Evolutionary conservation across 352 stramenopile genomes (phyloP).

Genomic region (Globisporangium parvum): DNA sequence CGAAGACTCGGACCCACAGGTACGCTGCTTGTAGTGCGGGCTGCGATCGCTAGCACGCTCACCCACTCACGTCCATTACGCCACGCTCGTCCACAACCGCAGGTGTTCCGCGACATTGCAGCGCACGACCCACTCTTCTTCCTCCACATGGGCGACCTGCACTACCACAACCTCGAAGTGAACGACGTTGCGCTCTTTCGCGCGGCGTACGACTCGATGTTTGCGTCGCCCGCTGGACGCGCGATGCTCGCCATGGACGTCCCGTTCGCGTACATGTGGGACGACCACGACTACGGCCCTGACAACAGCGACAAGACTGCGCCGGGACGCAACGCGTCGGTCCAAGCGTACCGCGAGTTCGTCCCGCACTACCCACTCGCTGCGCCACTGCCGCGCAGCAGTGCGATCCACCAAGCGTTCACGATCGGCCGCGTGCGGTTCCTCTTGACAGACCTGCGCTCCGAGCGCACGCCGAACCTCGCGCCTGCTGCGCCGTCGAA

Average conservation of each 20-base stretch:
- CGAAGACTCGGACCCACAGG: constrained; percentile 60
- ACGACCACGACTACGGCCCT: constrained; percentile 87
- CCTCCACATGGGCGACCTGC: constrained; percentile 85
- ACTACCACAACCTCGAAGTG: constrained; percentile 80
- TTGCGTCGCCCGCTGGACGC: constrained; percentile 54
- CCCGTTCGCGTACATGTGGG: constrained; percentile 88
- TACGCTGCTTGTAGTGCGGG: not conserved
- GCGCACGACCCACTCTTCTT: constrained; percentile 75
- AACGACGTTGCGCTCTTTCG: constrained; percentile 61
- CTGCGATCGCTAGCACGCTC: too few relatives aligned
- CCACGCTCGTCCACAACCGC: not conserved
- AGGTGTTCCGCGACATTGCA: constrained; percentile 59
- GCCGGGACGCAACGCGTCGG: constrained; percentile 55
- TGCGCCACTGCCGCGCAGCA: not conserved
- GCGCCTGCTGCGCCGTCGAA: constrained; percentile 64
- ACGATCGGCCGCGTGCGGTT: constrained; percentile 82
- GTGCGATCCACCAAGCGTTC: constrained; percentile 73
- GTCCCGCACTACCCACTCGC: constrained; percentile 70
- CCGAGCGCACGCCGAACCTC: constrained; percentile 61
- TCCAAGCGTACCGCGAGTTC: constrained; percentile 76
- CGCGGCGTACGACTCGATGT: constrained; percentile 61
- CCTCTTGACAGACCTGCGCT: constrained; percentile 78
- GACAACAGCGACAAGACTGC: constrained; percentile 86
- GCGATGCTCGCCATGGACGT: constrained; percentile 81
- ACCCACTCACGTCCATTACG: too few relatives aligned